Base-by-base conservation (phyloP, 2,329 filamentous ascomycete species). In the Fusarium cyanostomum region DNA sequence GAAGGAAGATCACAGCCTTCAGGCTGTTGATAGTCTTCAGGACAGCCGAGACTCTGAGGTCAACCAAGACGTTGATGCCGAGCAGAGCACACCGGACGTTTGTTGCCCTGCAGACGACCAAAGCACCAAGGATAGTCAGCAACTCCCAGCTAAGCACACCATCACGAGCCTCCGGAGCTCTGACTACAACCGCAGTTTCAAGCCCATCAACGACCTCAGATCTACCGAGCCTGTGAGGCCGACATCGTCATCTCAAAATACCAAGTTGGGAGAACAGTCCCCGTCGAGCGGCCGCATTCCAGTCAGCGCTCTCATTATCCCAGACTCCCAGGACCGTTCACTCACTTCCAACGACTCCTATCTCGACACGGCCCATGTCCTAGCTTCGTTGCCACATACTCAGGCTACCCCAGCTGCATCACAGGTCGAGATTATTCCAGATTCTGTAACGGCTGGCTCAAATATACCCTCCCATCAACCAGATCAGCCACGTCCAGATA, bases 401-500 rank as follows among this genome's bases (percentile, higher is more conserved):
- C 52, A 43, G 33, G 24, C 24, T 8, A 55, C 49, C 13, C 43
- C 59, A 12, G 18, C 48, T 42, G 38, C 33, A 21, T 56, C 59
- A 10, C 59, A 62, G 16, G 24, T 52, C 18, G 58, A 56, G 28
- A 26, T 59, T 43, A 35, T 66, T 16, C 56, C 43, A 33, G 56
- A 66, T 15, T 66, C 60, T 6, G 52, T 50, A 15, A 52, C 37
- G 24, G 48, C 49, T 18, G 46, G 44, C 18, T 63, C 53, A 7
- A 59, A 67, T 15, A 71, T 73, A 52, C 67, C 71, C 7, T 75
- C 73, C 28, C 72, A 51, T 39, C 74, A 75, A 50, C 70, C 63
- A 31, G 52, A 63, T 15, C 64, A 55, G 15, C 26, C 50, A 37
- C 59, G 27, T 24, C n/a, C 18, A 27, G 31, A 21, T 24, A 35